Percentiles rank a stretch among this genome's conserved stretches.
phyloP scores from a whole-genome alignment of 371 early-diverging fungal genomes.

The Mortierella sp. region DNA sequence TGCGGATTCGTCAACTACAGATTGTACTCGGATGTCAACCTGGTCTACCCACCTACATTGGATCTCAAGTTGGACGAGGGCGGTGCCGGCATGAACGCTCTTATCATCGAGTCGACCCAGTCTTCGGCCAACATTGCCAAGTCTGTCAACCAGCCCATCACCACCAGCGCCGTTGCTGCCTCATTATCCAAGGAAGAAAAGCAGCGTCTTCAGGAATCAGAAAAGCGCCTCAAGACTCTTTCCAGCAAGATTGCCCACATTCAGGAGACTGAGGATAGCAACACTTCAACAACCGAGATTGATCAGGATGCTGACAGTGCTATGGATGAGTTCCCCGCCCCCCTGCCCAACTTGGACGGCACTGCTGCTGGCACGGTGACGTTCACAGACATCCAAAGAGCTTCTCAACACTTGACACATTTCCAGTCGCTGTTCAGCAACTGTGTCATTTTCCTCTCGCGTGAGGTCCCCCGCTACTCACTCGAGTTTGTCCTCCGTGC shows the following conservation, averaged over 20 bases:
- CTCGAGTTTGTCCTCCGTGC: conserved; percentile 92
- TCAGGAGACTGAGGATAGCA: conserved; percentile 35
- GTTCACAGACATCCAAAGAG: conserved; percentile 68
- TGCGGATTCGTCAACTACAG: conserved; percentile 97
- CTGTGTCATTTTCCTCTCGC: conserved; percentile 88
- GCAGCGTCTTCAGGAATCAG: conserved; percentile 61
- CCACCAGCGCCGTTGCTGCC: conserved; percentile 27
- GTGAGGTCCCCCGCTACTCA: conserved; percentile 95
- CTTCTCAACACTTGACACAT: conserved; percentile 64
- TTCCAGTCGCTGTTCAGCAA: conserved; percentile 82
- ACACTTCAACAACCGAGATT: conserved; percentile 3
- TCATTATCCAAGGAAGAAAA: conserved; percentile 54
- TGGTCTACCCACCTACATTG: conserved; percentile 91
- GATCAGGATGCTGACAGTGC: conserved; percentile 23
- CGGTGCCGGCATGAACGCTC: conserved; percentile 81
- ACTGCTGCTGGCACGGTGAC: conserved; percentile 62
- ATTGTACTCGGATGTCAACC: conserved; percentile 87
- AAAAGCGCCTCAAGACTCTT: conserved; percentile 63
- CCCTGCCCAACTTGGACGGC: conserved; percentile 57
- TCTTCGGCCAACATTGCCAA: conserved; percentile 53
- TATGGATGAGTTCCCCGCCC: conserved; percentile 67
- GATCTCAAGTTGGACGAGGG: conserved; percentile 73
- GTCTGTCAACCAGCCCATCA: conserved; percentile 15
- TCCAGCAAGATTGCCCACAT: conserved; percentile 61
- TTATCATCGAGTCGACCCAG: conserved; percentile 74